Percentiles rank a stretch among this genome's conserved stretches.
These are phyloP conservation scores for Saccharomycopsis phalli DNA, from an alignment of 1,139 yeast species.

Conservation along the genomic window DNA sequence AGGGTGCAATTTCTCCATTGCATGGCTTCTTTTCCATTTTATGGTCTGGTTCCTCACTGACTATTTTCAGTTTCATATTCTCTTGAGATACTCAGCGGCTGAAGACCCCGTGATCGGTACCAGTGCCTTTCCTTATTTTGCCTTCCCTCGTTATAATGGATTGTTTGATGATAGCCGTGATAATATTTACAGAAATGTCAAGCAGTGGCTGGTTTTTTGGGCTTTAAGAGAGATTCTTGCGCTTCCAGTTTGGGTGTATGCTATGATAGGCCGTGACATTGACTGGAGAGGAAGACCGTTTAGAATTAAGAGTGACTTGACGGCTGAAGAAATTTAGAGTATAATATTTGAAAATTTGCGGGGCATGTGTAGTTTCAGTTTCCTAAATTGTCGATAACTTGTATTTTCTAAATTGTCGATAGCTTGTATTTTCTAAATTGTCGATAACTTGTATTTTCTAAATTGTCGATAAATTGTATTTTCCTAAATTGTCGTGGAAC, in stretches of 20 bases:
- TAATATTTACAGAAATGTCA: slow-evolving; percentile 12
- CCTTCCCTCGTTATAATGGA: slow-evolving; percentile 15
- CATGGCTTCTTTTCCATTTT: slow-evolving; percentile 45
- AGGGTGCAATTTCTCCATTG: slow-evolving; percentile 27
- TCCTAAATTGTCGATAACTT: no score
- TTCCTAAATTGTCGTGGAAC: no score
- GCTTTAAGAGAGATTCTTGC: slow-evolving; percentile 62
- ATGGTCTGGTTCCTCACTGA: slow-evolving; percentile 57
- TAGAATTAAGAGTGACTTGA: slow-evolving; percentile 59
- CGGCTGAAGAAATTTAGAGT: slow-evolving; percentile 48
- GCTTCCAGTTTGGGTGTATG: slow-evolving; percentile 74
- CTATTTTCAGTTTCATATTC: slow-evolving; percentile 44
- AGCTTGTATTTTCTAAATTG: no score
- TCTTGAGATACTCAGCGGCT: slow-evolving; percentile 30
- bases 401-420: no score
- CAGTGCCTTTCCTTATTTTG: slow-evolving; percentile 21
- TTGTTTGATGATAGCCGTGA: background rate
- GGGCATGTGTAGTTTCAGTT: no score
- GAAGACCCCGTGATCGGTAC: slow-evolving; percentile 26
- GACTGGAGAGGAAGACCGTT: slow-evolving; percentile 83
- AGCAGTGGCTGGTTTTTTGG: slow-evolving; percentile 49
- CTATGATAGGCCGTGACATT: slow-evolving; percentile 70
- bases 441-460: no score
- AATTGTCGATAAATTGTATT: no score
- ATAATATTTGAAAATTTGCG: background rate